These are phyloP conservation scores for Curvularia sp. DNA, from an alignment of 2,329 filamentous ascomycete species.

Conservation along the genomic window DNA sequence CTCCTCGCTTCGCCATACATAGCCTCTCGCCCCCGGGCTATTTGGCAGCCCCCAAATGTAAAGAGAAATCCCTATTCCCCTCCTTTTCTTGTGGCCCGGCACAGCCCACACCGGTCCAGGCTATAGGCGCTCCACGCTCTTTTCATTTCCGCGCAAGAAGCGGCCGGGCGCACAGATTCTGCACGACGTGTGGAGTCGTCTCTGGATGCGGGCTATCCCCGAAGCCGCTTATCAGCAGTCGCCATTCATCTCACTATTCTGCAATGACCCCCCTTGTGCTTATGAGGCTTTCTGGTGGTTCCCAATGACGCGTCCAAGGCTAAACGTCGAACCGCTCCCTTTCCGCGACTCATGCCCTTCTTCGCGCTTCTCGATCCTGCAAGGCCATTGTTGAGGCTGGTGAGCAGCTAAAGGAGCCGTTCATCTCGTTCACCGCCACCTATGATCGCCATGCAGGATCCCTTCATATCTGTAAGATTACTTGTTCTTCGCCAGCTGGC, in stretches of 20 bases:
- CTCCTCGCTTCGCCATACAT: slow-evolving; percentile 9
- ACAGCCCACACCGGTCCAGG: slow-evolving; percentile 27
- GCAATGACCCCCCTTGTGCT: slow-evolving; percentile 11
- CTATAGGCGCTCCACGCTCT: slow-evolving; percentile 25
- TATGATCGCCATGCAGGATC: slow-evolving; percentile 17
- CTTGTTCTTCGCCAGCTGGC: slow-evolving; percentile 3
- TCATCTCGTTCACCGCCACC: slow-evolving; percentile 19
- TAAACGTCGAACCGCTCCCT: background rate
- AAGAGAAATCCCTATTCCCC: slow-evolving; percentile 14
- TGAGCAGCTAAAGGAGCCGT: slow-evolving; percentile 14
- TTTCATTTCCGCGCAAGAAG: slow-evolving; percentile 43
- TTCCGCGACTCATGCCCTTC: slow-evolving; percentile 4
- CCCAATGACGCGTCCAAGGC: slow-evolving; percentile 8
- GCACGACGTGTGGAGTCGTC: slow-evolving; percentile 28
- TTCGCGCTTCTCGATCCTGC: background rate
- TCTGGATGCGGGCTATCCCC: slow-evolving; percentile 25
- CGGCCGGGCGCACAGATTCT: slow-evolving; percentile 40
- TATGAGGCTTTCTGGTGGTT: background rate
- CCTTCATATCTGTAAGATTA: slow-evolving; percentile 26
- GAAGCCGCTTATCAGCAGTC: slow-evolving; percentile 15
- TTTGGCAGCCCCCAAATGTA: background rate
- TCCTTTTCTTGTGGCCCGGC: slow-evolving; percentile 22
- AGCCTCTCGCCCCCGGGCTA: background rate
- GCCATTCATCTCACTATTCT: slow-evolving; percentile 11
- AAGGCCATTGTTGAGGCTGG: slow-evolving; percentile 18